Percentiles rank a stretch among this genome's conserved stretches.
Evolutionary conservation across 352 stramenopile species (phyloP).

Genomic region (Phytopythium vexans): DNA sequence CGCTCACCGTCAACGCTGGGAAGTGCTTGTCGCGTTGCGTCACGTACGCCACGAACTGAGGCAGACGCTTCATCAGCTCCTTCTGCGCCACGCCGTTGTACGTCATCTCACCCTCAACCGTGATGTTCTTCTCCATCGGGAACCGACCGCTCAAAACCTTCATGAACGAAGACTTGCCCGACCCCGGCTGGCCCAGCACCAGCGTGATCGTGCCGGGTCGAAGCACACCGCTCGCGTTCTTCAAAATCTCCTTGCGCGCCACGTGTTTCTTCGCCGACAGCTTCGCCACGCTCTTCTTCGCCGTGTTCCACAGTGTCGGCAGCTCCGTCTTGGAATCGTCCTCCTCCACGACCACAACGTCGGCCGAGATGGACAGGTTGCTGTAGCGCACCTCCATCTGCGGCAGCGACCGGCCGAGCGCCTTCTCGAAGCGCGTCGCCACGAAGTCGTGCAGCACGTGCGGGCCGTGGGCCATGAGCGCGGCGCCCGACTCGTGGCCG

Average conservation of each 20-base stretch:
- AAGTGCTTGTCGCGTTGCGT: constrained; percentile 89
- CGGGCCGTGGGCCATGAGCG: constrained; percentile 30
- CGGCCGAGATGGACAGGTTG: constrained; percentile 22
- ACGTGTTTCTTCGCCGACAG: constrained; percentile 36
- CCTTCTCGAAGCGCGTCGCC: constrained; percentile 20
- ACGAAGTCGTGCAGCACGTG: constrained; percentile 36
- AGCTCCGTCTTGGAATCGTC: constrained; percentile 20
- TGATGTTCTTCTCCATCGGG: constrained; percentile 32
- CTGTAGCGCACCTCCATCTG: constrained; percentile 40
- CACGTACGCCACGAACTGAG: constrained; percentile 43
- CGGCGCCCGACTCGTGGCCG: constrained; percentile 19
- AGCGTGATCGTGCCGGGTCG: constrained; percentile 38
- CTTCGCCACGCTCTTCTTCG: constrained; percentile 21
- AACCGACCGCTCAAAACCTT: constrained; percentile 39
- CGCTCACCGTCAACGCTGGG: constrained; percentile 29
- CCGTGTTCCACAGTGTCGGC: constrained; percentile 33
- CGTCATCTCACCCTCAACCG: constrained; percentile 33
- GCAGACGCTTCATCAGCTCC: constrained; percentile 25
- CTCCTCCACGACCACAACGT: constrained; percentile 21
- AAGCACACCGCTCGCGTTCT: constrained; percentile 42
- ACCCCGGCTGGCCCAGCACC: constrained; percentile 28
- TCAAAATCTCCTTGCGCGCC: constrained; percentile 44
- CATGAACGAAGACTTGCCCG: constrained; percentile 34
- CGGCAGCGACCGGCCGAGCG: constrained; percentile 35
- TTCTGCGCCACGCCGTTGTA: constrained; percentile 40